Evolutionary conservation across 768 basidiomycete species (phyloP).

Genomic region (Candolleomyces aberdarensis): DNA sequence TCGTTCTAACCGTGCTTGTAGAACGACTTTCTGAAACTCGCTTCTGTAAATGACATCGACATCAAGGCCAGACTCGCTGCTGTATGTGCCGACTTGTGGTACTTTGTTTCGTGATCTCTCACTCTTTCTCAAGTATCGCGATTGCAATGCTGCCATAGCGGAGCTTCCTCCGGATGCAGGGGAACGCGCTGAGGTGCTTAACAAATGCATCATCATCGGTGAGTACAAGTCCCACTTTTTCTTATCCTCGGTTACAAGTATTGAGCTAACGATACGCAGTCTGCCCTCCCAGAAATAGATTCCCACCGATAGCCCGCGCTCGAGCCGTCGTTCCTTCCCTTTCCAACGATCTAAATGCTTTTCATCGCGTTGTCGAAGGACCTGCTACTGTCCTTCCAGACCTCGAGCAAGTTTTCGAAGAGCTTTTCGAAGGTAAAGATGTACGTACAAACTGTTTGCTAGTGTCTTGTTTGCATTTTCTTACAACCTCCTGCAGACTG

Average conservation of each 20-base stretch:
- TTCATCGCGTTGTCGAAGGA: background rate
- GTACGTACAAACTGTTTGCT: background rate
- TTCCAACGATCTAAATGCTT: background rate
- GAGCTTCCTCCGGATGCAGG: background rate
- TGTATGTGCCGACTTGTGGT: background rate
- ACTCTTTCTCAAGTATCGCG: background rate
- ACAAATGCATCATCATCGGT: background rate
- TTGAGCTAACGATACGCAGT: background rate
- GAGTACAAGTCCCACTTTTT: background rate
- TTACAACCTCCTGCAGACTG: background rate
- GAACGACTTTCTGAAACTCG: background rate
- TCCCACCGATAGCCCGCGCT: background rate
- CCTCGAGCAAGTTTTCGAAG: background rate
- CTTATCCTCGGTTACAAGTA: too few species aligned
- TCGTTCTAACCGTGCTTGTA: background rate
- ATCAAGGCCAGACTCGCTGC: background rate
- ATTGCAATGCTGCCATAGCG: background rate
- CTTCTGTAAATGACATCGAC: background rate
- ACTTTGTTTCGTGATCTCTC: background rate
- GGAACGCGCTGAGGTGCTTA: background rate
- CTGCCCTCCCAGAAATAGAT: background rate
- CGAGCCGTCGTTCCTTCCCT: background rate
- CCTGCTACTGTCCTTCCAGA: background rate
- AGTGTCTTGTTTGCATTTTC: background rate
- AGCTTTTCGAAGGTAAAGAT: background rate